Base-by-base conservation (phyloP, 352 stramenopile genomes). In the Phytophthora litchii region DNA sequence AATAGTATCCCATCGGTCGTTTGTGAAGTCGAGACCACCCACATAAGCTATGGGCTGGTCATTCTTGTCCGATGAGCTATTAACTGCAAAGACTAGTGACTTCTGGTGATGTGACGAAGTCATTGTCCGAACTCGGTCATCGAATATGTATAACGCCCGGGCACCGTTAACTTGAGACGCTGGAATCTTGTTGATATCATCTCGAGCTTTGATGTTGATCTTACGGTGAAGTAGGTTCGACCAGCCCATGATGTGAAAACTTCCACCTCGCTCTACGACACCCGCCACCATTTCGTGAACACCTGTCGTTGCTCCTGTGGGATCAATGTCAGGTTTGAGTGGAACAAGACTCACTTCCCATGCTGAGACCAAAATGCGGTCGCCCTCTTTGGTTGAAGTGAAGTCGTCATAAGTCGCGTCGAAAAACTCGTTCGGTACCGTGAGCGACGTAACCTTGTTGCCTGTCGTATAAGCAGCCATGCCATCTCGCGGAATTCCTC, bases 1-100 rank as follows among this genome's bases (percentile, higher is more conserved):
- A 29, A 72, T 64, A 17, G 74, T 83, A 46, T 86, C 74, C 76
- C 79, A 89, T n/a, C 79, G 79, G 34, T 87, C 67, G n/a, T 64
- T 60, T 16, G 60, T 73, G 21, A 84, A 64, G 58, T 89, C 77
- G 9, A 84, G 59, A 2, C 77, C 79, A 8, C 77, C 72, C 0
- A 85, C 64, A 42, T 80, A 87, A 16, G 79, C 77, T 11, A 74
- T 47, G n/a, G 64, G 46, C 5, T 60, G 42, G 13, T 64, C 52
- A 10, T 57, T 20, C n/a, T 44, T 46, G 17, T 54, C 37, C 1
- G 36, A 29, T 3, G 37, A 46, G 6, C 34, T 31, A 9, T 54
- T 54, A 3, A 34, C 43, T 11, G 70, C 59, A 9, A 77, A 60
- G 1, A 73, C 50, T 10, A 86, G 12, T 4, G 62, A 64, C 49